These are phyloP conservation scores for Mycena haematopus DNA, from an alignment of 768 basidiomycete species.

Conservation along the genomic window DNA sequence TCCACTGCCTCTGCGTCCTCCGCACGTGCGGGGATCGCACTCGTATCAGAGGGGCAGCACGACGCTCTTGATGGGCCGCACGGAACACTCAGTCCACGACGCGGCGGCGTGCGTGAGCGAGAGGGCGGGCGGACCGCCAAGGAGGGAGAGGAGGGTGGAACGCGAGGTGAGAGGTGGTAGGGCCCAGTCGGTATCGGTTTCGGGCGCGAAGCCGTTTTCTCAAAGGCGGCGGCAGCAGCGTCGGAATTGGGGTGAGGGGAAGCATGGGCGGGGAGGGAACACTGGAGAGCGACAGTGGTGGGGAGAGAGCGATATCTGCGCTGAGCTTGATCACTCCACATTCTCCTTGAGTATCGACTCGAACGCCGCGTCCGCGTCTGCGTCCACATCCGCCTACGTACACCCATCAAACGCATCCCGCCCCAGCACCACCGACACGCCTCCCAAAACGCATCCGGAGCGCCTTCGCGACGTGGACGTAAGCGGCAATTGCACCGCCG, in stretches of 20 bases:
- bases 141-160: conserved; percentile 46
- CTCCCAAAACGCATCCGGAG: conserved; percentile 13
- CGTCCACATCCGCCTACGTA: neutral
- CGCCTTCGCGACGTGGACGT: conserved; percentile 7
- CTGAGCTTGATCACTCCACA: conserved; percentile 15
- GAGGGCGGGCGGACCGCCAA: conserved; percentile 64
- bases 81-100: conserved; percentile 71
- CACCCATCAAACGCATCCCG: neutral
- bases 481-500: conserved; percentile 12
- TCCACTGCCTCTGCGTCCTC: conserved; percentile 42
- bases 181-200: conserved; percentile 9
- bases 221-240: neutral
- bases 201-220: conserved; percentile 3
- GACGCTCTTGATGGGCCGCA: conserved; percentile 60
- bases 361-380: conserved; percentile 25
- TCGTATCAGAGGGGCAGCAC: neutral
- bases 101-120: conserved; percentile 65
- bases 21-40: neutral
- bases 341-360: conserved; percentile 14
- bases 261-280: no score
- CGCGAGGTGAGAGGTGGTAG: conserved; percentile 9
- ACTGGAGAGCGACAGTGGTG: no score
- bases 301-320: no score
- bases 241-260: no score
- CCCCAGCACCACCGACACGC: conserved; percentile 13